Conservation (phyloP, 306 rosid genomes). For the Boehmeria nivea region DNA sequence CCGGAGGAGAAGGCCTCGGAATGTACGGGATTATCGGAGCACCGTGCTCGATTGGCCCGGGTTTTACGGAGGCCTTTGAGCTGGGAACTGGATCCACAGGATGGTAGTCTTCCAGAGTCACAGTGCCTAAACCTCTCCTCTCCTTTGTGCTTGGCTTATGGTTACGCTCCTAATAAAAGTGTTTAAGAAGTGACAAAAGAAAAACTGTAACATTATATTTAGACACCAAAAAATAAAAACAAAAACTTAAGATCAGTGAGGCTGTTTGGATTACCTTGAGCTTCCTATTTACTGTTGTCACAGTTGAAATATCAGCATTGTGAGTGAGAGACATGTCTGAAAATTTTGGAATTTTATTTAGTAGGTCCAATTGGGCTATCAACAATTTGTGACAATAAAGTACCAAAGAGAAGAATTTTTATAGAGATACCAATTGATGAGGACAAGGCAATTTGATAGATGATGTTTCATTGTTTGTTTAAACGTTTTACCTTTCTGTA, state of each 20-base stretch:
- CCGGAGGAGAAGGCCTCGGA: constrained; percentile 62
- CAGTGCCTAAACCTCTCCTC: constrained; percentile 6
- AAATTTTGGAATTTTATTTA: no score
- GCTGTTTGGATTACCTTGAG: constrained; percentile 45
- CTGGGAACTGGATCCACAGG: constrained; percentile 59
- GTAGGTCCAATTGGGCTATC: no score
- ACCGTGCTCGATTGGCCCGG: constrained; percentile 74
- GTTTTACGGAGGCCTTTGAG: constrained; percentile 34
- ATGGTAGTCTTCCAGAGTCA: constrained; percentile 54
- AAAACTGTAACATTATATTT: constrained; percentile 1
- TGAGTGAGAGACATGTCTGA: constrained; percentile 29
- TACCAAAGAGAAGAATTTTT: no score
- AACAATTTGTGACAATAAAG: no score
- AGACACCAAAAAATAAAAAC: background rate
- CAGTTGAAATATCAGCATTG: constrained; percentile 22
- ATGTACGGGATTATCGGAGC: constrained; percentile 60
- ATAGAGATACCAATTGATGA: no score
- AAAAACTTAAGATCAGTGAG: background rate
- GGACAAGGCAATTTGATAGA: no score
- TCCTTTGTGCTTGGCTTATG: constrained; percentile 2
- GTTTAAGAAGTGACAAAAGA: constrained; percentile 8
- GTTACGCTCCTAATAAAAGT: constrained; percentile 41
- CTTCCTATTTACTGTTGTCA: constrained; percentile 35
- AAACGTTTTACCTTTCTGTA: no score
- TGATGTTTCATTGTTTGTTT: no score